These are phyloP conservation scores for Mallotus japonicus DNA, from an alignment of 441 rosid genomes.

Conservation along the genomic window DNA sequence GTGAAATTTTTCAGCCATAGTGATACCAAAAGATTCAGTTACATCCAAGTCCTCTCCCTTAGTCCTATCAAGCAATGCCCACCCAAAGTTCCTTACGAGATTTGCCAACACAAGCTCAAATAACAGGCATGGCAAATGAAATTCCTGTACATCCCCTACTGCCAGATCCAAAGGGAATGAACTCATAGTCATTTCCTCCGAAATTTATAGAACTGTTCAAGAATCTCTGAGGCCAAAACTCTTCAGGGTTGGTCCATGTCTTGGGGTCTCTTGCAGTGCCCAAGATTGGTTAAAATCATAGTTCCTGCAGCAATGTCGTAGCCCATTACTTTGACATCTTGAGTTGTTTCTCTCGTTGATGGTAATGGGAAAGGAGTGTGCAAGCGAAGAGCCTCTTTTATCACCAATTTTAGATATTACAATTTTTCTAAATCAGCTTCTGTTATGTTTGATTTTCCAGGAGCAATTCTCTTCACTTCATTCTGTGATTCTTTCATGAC, in stretches of 20 bases:
- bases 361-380: constrained; percentile 39
- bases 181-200: constrained; percentile 41
- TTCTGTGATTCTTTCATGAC: constrained; percentile 47
- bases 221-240: constrained; percentile 47
- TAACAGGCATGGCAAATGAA: constrained; percentile 16
- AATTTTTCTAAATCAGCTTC: constrained; percentile 42
- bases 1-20: not conserved
- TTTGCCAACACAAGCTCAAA: constrained; percentile 33
- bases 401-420: constrained; percentile 39
- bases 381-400: constrained; percentile 44
- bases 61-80: constrained; percentile 32
- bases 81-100: constrained; percentile 29
- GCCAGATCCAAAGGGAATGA: constrained; percentile 43
- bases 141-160: constrained; percentile 38
- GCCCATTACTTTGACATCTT: constrained; percentile 34
- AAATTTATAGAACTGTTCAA: constrained; percentile 34
- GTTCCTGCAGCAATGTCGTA: constrained; percentile 38
- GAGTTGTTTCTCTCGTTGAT: constrained; percentile 35
- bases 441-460: not conserved
- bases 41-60: constrained; percentile 31
- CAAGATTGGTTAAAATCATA: constrained; percentile 36
- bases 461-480: constrained; percentile 36
- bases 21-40: constrained; percentile 22
- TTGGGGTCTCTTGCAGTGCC: constrained; percentile 45
- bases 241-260: constrained; percentile 38